Percentiles rank a stretch among this genome's conserved stretches.
phyloP scores from a whole-genome alignment of 2,329 filamentous ascomycete genomes.

The Botrytis deweyae region DNA sequence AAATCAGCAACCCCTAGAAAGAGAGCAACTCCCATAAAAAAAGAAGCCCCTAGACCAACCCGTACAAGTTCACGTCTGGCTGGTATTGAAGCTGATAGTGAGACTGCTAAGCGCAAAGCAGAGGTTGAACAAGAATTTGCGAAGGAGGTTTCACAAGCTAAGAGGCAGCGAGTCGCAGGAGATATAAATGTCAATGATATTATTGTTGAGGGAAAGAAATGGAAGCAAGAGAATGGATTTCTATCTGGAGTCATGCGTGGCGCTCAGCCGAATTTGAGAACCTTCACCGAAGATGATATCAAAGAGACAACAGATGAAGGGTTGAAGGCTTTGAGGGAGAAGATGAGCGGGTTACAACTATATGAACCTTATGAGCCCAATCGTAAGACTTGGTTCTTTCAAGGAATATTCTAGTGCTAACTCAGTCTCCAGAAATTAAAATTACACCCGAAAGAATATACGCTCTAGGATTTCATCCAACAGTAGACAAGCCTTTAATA shows the following conservation, averaged over 20 bases:
- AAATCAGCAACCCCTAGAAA: conserved; percentile 45
- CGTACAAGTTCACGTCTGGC: conserved; percentile 59
- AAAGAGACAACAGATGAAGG: conserved; percentile 76
- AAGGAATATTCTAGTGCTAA: conserved; percentile 15
- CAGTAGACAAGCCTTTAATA: conserved; percentile 77
- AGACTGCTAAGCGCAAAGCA: conserved; percentile 66
- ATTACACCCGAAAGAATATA: conserved; percentile 87
- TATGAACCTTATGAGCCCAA: conserved; percentile 85
- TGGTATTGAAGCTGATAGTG: conserved; percentile 53
- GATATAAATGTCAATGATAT: conserved; percentile 74
- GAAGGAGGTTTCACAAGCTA: conserved; percentile 57
- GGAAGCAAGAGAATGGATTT: conserved; percentile 66
- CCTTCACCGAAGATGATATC: conserved; percentile 82
- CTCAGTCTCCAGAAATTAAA: conserved; percentile 67
- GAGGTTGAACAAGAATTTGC: conserved; percentile 61
- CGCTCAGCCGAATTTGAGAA: conserved; percentile 77
- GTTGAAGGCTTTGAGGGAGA: conserved; percentile 68
- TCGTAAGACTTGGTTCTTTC: conserved; percentile 48
- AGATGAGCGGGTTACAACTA: conserved; percentile 73
- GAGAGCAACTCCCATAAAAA: conserved; percentile 48
- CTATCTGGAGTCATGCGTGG: conserved; percentile 63
- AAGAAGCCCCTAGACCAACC: conserved; percentile 50
- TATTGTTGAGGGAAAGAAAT: conserved; percentile 75
- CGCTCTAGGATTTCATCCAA: conserved; percentile 84
- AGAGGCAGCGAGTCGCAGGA: conserved; percentile 63